Evolutionary conservation across 495 filamentous ascomycete genomes (phyloP).

Genomic region (Achaetomiella virescens): DNA sequence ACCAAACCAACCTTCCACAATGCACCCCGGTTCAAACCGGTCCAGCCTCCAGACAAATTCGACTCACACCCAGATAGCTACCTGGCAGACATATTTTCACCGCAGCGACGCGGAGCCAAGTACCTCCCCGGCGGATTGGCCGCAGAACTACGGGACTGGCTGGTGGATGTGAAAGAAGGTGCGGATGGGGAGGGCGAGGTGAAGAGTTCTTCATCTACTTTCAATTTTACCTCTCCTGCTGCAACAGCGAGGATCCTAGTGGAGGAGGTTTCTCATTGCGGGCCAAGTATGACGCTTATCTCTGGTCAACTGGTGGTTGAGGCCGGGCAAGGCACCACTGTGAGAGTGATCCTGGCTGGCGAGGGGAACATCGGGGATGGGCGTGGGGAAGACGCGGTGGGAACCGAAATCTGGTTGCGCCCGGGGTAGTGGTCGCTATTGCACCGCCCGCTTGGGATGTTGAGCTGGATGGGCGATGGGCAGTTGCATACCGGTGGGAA

Average conservation of each 20-base stretch:
- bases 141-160: constrained; percentile 40
- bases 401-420: constrained; percentile 2
- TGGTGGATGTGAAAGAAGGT: constrained; percentile 37
- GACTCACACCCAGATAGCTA: background rate
- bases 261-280: constrained; percentile 17
- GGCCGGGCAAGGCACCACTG: background rate
- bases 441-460: constrained; percentile 42
- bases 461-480: constrained; percentile 33
- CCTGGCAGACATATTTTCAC: constrained; percentile 37
- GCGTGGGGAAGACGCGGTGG: background rate
- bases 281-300: constrained; percentile 20
- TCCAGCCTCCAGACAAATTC: constrained; percentile 18
- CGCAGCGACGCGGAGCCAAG: constrained; percentile 30
- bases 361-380: constrained; percentile 23
- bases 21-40: constrained; percentile 38
- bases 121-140: constrained; percentile 41
- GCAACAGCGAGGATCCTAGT: constrained; percentile 18
- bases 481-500: constrained; percentile 42
- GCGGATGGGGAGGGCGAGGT: constrained; percentile 12
- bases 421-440: constrained; percentile 33
- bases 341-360: constrained; percentile 34
- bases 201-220: background rate
- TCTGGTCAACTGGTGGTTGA: background rate
- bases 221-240: background rate
- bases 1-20: constrained; percentile 30